Base-by-base conservation (phyloP, 2,329 filamentous ascomycete genomes). In the Malbranchea zuffiana region DNA sequence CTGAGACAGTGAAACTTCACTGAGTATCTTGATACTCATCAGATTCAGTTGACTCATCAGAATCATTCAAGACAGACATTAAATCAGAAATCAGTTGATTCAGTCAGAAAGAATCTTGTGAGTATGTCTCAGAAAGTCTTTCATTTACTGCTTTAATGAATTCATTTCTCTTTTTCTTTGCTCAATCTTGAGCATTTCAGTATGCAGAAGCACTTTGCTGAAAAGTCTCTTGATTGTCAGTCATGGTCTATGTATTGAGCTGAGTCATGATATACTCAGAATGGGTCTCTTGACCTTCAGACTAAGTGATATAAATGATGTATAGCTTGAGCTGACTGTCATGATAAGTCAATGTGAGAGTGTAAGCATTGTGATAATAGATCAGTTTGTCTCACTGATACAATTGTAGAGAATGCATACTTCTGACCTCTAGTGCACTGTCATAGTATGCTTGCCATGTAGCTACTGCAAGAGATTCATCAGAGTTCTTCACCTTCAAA, bases 301-400 rank as follows among this genome's bases (percentile, higher is more conserved):
- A 19, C 21, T 13, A n/a, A 6, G 21, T 35, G 23, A 35, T 10
- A 24, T 40, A 32, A 30, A 16, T 29, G 23, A 32, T 23, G 20
- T 40, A 40, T 12, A 40, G 12, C 23, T 35, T 40, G n/a, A 40
- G 38, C 12, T 7, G 24, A 10, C 38, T 32, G 5, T 17, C 23
- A 23, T 36, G 25, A 36, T 40, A 40, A 12, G 16, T 36, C n/a
- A 27, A 55, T 26, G 53, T 59, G 23, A 63, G 55, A 0, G 59
- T 55, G 43, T 61, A 57, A 10, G 62, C 53, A n/a, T 60, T 55
- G 32, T 54, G 51, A 45, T 68, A 56, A 41, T 59, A 64, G n/a
- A 43, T 16, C 2, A 47, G 48, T 32, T 32, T 18, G 23, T 55
- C 50, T 15, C 48, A 46, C 36, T 46, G 35, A 37, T 61, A 61